These are phyloP conservation scores for Papiliotrema flavescens DNA, from an alignment of 1,284 basidiomycete species.

Conservation along the genomic window DNA sequence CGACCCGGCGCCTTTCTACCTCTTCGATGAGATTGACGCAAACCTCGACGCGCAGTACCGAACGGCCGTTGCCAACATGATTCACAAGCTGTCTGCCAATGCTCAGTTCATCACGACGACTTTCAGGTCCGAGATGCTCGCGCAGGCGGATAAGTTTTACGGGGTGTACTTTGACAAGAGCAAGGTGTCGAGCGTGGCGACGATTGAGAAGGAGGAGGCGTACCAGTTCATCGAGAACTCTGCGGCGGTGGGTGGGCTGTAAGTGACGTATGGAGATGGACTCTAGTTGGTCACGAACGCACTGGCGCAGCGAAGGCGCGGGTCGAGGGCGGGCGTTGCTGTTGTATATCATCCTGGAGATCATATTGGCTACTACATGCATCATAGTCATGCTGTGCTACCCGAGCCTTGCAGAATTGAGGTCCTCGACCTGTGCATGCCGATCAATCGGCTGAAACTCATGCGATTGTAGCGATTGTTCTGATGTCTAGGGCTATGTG, in stretches of 20 bases:
- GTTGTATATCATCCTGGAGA: neutral
- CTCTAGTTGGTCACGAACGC: neutral
- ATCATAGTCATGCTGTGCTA: neutral
- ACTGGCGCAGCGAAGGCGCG: neutral
- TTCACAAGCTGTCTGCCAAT: conserved; percentile 75
- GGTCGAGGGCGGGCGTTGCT: neutral
- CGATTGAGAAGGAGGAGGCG: conserved; percentile 44
- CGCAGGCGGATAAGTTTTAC: conserved; percentile 91
- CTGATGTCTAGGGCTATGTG: no score
- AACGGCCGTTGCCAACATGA: conserved; percentile 95
- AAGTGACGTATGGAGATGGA: neutral
- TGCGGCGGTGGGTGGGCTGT: conserved; percentile 24
- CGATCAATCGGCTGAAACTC: no score
- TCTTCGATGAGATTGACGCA: conserved; percentile 99
- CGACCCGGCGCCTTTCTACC: conserved; percentile 97
- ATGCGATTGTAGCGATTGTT: no score
- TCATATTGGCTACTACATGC: neutral
- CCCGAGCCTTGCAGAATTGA: no score
- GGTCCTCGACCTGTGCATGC: no score
- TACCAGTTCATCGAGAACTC: conserved; percentile 44
- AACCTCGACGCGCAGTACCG: conserved; percentile 97
- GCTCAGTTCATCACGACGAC: conserved; percentile 99
- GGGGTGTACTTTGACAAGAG: conserved; percentile 98
- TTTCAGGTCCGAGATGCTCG: conserved; percentile 95
- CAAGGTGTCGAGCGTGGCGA: conserved; percentile 65